Evolutionary conservation across 345 rosid species (phyloP).

Genomic region (Gossypium raimondii): DNA sequence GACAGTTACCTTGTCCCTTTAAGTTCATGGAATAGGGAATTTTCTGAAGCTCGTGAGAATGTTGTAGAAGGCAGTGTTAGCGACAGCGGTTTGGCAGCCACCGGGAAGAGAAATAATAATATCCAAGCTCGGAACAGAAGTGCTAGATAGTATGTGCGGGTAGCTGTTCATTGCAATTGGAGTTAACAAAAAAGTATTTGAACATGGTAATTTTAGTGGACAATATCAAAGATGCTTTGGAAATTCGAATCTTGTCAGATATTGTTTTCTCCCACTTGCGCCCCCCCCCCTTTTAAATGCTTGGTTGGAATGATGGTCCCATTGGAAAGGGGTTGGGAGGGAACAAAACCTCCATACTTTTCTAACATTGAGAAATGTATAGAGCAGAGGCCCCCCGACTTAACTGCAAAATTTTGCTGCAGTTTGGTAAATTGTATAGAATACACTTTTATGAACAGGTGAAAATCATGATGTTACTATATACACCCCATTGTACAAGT

Average conservation of each 20-base stretch:
- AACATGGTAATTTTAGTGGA: neutral
- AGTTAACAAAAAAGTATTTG: constrained; percentile 11
- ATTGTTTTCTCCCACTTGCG: neutral
- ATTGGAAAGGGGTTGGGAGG: neutral
- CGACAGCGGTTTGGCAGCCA: constrained; percentile 69
- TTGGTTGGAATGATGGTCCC: neutral
- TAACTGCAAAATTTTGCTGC: constrained; percentile 2
- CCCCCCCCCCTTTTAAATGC: neutral
- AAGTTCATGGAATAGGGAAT: constrained; percentile 69
- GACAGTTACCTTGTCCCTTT: constrained; percentile 80
- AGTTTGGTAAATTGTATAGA: constrained; percentile 4
- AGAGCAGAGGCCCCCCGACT: constrained; percentile 10
- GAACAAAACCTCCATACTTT: constrained; percentile 7
- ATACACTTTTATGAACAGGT: neutral
- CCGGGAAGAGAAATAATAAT: constrained; percentile 45
- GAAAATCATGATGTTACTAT: constrained; percentile 8
- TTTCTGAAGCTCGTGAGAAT: constrained; percentile 71
- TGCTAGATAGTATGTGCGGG: constrained; percentile 30
- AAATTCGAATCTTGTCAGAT: neutral
- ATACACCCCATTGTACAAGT: neutral
- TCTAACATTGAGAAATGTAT: constrained; percentile 21
- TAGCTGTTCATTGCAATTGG: neutral
- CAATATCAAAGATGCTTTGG: constrained; percentile 7
- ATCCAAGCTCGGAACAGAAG: constrained; percentile 35
- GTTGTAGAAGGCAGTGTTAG: constrained; percentile 73